Percentiles rank a stretch among this genome's conserved stretches.
Evolutionary conservation across 495 filamentous ascomycete genomes (phyloP).

Genomic region (Parachaetomium inaequale): DNA sequence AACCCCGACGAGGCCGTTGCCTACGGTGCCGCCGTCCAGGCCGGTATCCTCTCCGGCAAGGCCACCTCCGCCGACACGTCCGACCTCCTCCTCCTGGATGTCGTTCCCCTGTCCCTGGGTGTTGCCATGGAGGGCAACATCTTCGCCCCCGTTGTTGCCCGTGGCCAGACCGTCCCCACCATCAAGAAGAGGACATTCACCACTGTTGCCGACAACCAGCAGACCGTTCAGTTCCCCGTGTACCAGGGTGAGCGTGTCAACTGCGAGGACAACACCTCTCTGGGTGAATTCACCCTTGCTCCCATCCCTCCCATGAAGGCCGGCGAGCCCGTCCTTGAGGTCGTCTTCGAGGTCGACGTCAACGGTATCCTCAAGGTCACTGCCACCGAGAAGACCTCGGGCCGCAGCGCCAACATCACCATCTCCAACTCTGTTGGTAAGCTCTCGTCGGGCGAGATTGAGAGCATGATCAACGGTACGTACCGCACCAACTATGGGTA

Average conservation of each 20-base stretch:
- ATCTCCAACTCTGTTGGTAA: slow-evolving; percentile 99
- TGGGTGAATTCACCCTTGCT: slow-evolving; percentile 97
- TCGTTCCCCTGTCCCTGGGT: slow-evolving; percentile 95
- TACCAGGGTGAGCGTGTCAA: slow-evolving; percentile 99
- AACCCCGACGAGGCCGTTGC: slow-evolving; percentile 99
- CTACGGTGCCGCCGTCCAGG: slow-evolving; percentile 98
- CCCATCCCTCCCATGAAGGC: slow-evolving; percentile 98
- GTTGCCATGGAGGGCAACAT: slow-evolving; percentile 99
- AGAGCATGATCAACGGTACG: slow-evolving; percentile 91
- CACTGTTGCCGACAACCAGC: slow-evolving; percentile 94
- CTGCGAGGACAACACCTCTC: slow-evolving; percentile 98
- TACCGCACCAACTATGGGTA: slow-evolving; percentile 2
- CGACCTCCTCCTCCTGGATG: slow-evolving; percentile 94
- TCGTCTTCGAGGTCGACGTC: slow-evolving; percentile 99
- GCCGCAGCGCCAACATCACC: slow-evolving; percentile 97
- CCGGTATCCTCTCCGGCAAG: slow-evolving; percentile 96
- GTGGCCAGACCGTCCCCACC: slow-evolving; percentile 86
- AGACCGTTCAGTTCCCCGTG: slow-evolving; percentile 95
- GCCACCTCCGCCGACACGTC: slow-evolving; percentile 91
- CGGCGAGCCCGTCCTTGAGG: slow-evolving; percentile 95
- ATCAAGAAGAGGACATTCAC: slow-evolving; percentile 97
- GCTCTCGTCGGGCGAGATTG: slow-evolving; percentile 90
- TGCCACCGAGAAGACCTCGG: slow-evolving; percentile 97
- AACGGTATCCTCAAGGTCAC: slow-evolving; percentile 99
- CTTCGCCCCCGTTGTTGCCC: slow-evolving; percentile 91